These are phyloP conservation scores for Rhizoclosmatium sp. DNA, from an alignment of 192 early-diverging fungal genomes.

Conservation along the genomic window DNA sequence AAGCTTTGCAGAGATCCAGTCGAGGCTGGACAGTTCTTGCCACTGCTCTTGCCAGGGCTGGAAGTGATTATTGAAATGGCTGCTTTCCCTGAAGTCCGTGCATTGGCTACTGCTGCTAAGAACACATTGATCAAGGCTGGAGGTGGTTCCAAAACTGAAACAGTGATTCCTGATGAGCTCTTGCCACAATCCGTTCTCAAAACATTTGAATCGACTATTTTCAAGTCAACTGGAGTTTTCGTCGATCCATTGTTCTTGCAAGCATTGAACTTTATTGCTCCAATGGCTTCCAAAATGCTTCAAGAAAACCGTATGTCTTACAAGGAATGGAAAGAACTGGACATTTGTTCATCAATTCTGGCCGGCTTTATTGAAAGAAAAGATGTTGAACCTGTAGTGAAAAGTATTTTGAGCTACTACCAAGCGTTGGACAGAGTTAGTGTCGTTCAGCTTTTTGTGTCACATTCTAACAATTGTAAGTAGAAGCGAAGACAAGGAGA, in stretches of 20 bases:
- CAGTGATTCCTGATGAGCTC: constrained; percentile 33
- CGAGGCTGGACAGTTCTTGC: constrained; percentile 81
- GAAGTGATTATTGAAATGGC: constrained; percentile 76
- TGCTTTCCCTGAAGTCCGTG: constrained; percentile 73
- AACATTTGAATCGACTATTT: constrained; percentile 30
- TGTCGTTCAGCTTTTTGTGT: background rate
- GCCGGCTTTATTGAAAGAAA: constrained; percentile 40
- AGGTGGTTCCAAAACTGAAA: constrained; percentile 35
- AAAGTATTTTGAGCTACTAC: constrained; percentile 32
- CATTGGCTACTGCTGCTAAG: constrained; percentile 64
- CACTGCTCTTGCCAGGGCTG: constrained; percentile 76
- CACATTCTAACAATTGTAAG: constrained; percentile 5
- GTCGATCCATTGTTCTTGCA: constrained; percentile 43
- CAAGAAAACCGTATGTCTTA: constrained; percentile 31
- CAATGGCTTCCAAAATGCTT: constrained; percentile 31
- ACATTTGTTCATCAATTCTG: constrained; percentile 43
- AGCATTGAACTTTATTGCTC: constrained; percentile 36
- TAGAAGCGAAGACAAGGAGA: constrained; percentile 48
- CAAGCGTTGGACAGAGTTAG: constrained; percentile 36
- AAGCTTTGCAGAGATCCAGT: constrained; percentile 80
- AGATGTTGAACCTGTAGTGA: constrained; percentile 4
- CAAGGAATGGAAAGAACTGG: constrained; percentile 47
- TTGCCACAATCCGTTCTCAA: constrained; percentile 21
- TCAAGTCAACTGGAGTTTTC: constrained; percentile 26
- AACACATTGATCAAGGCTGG: constrained; percentile 65